Evolutionary conservation across 78 protist species (phyloP).

Genomic region (Dictyostelium intermedium): DNA sequence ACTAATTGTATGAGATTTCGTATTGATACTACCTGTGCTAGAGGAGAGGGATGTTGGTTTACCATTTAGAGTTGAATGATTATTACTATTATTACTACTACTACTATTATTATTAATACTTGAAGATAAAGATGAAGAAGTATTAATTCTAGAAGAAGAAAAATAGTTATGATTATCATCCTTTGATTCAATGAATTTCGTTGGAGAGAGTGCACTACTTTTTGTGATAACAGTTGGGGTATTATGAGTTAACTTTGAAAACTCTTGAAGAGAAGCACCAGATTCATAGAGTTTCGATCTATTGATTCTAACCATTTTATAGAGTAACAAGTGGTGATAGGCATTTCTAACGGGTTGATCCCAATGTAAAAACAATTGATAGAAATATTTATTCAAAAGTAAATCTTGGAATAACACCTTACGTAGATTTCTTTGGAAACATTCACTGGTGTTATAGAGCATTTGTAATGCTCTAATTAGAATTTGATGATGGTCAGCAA

Average conservation of each 20-base stretch:
- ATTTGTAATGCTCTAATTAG: slow-evolving; percentile 37
- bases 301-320: slow-evolving; percentile 78
- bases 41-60: neutral
- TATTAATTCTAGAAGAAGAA: slow-evolving; percentile 24
- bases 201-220: slow-evolving; percentile 18
- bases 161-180: slow-evolving; percentile 27
- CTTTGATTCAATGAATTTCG: slow-evolving; percentile 30
- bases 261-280: slow-evolving; percentile 47
- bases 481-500: slow-evolving; percentile 67
- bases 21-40: neutral
- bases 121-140: neutral
- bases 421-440: slow-evolving; percentile 49
- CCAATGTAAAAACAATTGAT: slow-evolving; percentile 71
- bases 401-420: slow-evolving; percentile 25
- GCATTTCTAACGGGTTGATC: slow-evolving; percentile 78
- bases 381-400: slow-evolving; percentile 43
- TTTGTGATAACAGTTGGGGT: slow-evolving; percentile 21
- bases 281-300: slow-evolving; percentile 33
- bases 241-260: slow-evolving; percentile 61
- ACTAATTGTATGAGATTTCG: neutral
- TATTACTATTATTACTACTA: neutral
- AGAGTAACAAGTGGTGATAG: slow-evolving; percentile 58
- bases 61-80: neutral
- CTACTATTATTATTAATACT: neutral
- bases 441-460: slow-evolving; percentile 47